Evolutionary conservation across 257 asterid species (phyloP).

Genomic region (Fraxinus anomala): DNA sequence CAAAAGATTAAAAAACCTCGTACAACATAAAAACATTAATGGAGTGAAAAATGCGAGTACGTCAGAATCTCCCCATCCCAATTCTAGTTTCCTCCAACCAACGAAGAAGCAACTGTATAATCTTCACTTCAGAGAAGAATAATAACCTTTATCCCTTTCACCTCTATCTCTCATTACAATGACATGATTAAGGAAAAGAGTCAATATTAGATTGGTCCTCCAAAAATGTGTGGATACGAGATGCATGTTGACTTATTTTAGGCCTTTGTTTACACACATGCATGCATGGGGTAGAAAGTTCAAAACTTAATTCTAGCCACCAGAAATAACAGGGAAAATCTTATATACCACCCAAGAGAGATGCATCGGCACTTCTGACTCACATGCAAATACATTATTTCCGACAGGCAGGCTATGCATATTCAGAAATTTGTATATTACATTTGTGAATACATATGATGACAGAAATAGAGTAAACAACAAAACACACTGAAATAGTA

Average conservation of each 20-base stretch:
- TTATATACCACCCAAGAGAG: background rate
- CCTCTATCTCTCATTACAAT: background rate
- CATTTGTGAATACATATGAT: background rate
- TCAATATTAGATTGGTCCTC: background rate
- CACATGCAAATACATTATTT: background rate
- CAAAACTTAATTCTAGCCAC: background rate
- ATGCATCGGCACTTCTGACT: background rate
- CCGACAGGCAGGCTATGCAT: background rate
- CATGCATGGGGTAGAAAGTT: background rate
- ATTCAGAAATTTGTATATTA: background rate
- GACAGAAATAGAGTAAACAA: background rate
- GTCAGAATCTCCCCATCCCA: background rate
- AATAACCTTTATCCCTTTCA: background rate
- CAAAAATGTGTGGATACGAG: background rate
- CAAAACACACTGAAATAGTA: background rate
- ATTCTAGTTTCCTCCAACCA: background rate
- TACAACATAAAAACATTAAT: background rate
- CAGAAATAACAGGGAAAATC: background rate
- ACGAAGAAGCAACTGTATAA: no score
- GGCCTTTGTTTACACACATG: background rate
- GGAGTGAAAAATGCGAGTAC: background rate
- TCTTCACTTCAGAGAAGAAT: background rate
- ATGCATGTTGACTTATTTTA: background rate
- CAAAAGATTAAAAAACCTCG: background rate
- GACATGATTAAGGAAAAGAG: background rate